Base-by-base conservation (phyloP, 805 yeast genomes). In the Candida golubevii region DNA sequence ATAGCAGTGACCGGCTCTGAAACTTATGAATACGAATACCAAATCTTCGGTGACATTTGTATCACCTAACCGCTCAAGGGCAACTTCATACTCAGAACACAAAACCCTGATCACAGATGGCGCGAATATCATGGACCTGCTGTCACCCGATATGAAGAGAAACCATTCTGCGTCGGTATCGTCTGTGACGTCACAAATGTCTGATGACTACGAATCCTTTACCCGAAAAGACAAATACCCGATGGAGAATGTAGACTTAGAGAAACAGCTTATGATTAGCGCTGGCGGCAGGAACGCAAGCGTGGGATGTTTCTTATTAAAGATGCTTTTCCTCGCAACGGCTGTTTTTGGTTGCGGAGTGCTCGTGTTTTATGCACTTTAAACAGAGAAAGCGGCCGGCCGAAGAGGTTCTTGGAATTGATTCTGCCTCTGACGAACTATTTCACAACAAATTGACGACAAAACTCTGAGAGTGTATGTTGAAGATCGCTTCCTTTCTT, bases 221-320 rank as follows among this genome's bases (percentile, higher is more conserved):
- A 11, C 36, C 6, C 34, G 26, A 12, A 28, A 18, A 23, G 9
- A 11, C 15, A 29, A 12, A 8, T 14, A 34, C 30, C 27, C 13
- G n/a, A 39, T 48, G 1, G 55, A 51, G 37, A 56, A 51, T 26
- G 51, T 60, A 2, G 73, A 68, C 38, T 55, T 68, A 46, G 73
- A 68, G 44, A 63, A 65, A 35, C 72, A 67, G 51, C 38, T 42
- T 11, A 66, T 64, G 23, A 47, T 59, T 11, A 63, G 67, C 23
- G 72, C 72, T 4, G 72, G 72, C 10, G 71, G 72, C 13, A 62
- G 54, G 32, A 55, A 62, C 32, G 69, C 66, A 36, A 51, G 62
- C 38, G 68, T 68, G 14, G 51, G 54, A 35, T 58, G 65, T 31
- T 67, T 65, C 45, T 49, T 67, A 26, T 45, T 61, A 31, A 68